phyloP scores from a whole-genome alignment of 495 filamentous ascomycete genomes.

The Annulohypoxylon bovei region DNA sequence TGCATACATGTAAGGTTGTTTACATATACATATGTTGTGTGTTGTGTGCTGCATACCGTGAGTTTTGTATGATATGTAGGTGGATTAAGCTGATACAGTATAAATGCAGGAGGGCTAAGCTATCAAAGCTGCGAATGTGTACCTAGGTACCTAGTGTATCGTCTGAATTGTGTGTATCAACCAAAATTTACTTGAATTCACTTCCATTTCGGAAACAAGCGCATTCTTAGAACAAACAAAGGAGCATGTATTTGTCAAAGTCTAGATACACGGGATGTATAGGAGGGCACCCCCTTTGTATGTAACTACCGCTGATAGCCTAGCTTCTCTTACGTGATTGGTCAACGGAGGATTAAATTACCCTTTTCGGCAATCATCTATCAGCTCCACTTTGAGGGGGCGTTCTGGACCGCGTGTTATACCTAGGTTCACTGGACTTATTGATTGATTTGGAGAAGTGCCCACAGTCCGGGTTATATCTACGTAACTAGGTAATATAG shows the following conservation, averaged over 20 bases:
- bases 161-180: neutral
- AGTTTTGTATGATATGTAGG: neutral
- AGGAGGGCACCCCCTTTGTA: neutral
- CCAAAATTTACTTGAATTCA: neutral
- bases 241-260: neutral
- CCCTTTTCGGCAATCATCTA: slow-evolving; percentile 39
- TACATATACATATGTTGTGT: neutral
- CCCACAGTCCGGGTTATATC: slow-evolving; percentile 16
- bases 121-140: neutral
- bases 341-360: slow-evolving; percentile 16
- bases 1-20: slow-evolving; percentile 2
- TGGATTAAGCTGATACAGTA: neutral
- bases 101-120: neutral
- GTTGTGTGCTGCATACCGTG: too few species aligned
- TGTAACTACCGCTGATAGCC: slow-evolving; percentile 16
- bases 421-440: neutral
- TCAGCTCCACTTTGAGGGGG: slow-evolving; percentile 12
- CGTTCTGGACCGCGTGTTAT: slow-evolving; percentile 31
- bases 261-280: slow-evolving; percentile 12
- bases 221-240: neutral
- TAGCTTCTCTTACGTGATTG: slow-evolving; percentile 25
- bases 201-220: neutral
- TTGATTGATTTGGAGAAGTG: slow-evolving; percentile 23
- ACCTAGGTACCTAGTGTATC: neutral
- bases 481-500: slow-evolving; percentile 4